Evolutionary conservation across 805 yeast genomes (phyloP).

Genomic region (Priceomyces castillae): DNA sequence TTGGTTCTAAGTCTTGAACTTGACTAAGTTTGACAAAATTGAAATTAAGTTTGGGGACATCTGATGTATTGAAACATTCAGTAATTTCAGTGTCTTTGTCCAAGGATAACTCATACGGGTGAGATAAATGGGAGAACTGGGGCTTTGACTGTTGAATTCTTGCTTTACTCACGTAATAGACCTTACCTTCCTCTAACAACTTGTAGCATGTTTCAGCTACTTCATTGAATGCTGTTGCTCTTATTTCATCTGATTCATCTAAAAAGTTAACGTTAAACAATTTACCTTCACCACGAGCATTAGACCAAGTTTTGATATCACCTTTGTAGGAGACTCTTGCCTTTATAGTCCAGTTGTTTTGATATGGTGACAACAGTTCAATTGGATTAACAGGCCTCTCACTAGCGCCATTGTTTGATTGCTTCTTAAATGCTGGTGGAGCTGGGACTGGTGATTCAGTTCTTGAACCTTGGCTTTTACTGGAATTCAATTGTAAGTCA

Average conservation of each 20-base stretch:
- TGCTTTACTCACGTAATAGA: constrained; percentile 79
- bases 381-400: constrained; percentile 59
- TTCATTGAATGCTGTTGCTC: constrained; percentile 92
- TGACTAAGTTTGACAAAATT: constrained; percentile 69
- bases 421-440: constrained; percentile 10
- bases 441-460: constrained; percentile 9
- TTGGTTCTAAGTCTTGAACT: constrained; percentile 65
- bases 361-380: constrained; percentile 88
- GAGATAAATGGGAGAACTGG: constrained; percentile 76
- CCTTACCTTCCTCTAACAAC: constrained; percentile 81
- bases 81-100: constrained; percentile 76
- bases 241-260: constrained; percentile 94
- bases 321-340: constrained; percentile 89
- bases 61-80: constrained; percentile 56
- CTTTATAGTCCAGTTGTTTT: constrained; percentile 86
- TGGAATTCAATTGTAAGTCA: constrained; percentile 17
- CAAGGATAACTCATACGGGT: constrained; percentile 83
- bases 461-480: constrained; percentile 8
- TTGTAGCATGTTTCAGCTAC: constrained; percentile 77
- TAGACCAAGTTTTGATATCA: constrained; percentile 85
- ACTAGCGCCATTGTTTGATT: constrained; percentile 7
- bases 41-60: constrained; percentile 77
- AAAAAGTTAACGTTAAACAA: constrained; percentile 82
- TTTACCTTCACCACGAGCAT: constrained; percentile 84
- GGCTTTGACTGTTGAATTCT: constrained; percentile 81